Percentiles rank a stretch among this genome's conserved stretches.
phyloP scores from a whole-genome alignment of 1,139 yeast genomes.

The Scheffersomyces lignicola region DNA sequence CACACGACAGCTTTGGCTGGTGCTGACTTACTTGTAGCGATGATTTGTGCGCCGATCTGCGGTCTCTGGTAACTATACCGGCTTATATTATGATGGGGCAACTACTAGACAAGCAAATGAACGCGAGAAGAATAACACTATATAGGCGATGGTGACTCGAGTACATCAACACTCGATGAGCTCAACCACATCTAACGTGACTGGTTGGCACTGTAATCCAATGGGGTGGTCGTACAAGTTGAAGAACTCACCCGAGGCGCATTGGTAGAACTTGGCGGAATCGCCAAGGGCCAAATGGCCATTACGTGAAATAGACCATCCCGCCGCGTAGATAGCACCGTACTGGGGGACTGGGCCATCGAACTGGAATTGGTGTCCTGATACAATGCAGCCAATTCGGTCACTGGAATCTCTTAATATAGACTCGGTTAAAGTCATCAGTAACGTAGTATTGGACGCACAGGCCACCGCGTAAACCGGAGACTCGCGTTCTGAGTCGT shows the following conservation, averaged over 20 bases:
- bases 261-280: constrained; percentile 37
- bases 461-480: constrained; percentile 39
- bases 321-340: constrained; percentile 43
- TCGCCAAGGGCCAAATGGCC: constrained; percentile 41
- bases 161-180: constrained; percentile 33
- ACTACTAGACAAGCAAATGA: too few species aligned
- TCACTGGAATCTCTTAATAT: constrained; percentile 34
- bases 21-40: too few species aligned
- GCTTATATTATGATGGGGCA: too few species aligned
- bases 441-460: constrained; percentile 28
- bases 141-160: too few species aligned
- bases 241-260: constrained; percentile 45
- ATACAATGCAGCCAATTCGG: constrained; percentile 44
- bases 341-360: constrained; percentile 48
- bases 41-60: too few species aligned
- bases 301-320: constrained; percentile 40
- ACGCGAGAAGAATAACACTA: too few species aligned
- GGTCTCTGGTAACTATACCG: too few species aligned
- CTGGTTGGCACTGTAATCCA: constrained; percentile 36
- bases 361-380: constrained; percentile 45
- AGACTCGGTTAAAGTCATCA: constrained; percentile 32
- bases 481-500: constrained; percentile 14
- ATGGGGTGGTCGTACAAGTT: constrained; percentile 38
- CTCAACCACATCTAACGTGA: constrained; percentile 36
- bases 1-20: too few species aligned